These are phyloP conservation scores for Clavispora santaluciae DNA, from an alignment of 805 yeast species.

Conservation along the genomic window DNA sequence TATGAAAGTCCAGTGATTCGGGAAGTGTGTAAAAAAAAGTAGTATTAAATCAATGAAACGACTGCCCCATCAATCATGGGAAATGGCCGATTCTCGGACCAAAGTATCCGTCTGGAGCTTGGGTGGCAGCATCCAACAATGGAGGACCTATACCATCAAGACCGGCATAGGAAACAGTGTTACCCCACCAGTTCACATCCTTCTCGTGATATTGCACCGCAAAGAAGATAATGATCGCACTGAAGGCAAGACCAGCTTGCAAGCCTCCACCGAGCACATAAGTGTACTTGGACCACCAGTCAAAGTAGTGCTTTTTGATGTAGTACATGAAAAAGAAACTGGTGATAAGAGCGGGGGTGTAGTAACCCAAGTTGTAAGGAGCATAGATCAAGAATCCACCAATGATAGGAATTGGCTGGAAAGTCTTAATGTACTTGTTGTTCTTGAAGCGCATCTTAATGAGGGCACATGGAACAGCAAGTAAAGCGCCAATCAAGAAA, in stretches of 20 bases:
- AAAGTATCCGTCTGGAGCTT: slow-evolving; percentile 19
- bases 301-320: slow-evolving; percentile 22
- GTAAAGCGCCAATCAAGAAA: slow-evolving; percentile 30
- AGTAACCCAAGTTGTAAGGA: slow-evolving; percentile 30
- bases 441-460: slow-evolving; percentile 18
- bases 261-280: slow-evolving; percentile 28
- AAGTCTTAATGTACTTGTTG: slow-evolving; percentile 19
- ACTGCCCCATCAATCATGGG: too few relatives aligned
- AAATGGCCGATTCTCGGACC: slow-evolving; percentile 18
- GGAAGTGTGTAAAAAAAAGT: too few relatives aligned
- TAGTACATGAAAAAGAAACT: slow-evolving; percentile 25
- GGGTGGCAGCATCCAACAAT: slow-evolving; percentile 1
- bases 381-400: slow-evolving; percentile 29
- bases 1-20: not conserved
- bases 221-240: slow-evolving; percentile 32
- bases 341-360: slow-evolving; percentile 25
- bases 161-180: slow-evolving; percentile 26
- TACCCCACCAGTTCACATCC: slow-evolving; percentile 23
- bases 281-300: slow-evolving; percentile 36
- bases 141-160: slow-evolving; percentile 23
- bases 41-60: too few relatives aligned
- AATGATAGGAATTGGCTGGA: slow-evolving; percentile 32
- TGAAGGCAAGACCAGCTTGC: slow-evolving; percentile 32
- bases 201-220: slow-evolving; percentile 32
- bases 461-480: slow-evolving; percentile 20